Evolutionary conservation across 2,329 filamentous ascomycete genomes (phyloP), one percentile per base, ranked within the genome.

Genomic region (Chaetoscypha palmicola): DNA sequence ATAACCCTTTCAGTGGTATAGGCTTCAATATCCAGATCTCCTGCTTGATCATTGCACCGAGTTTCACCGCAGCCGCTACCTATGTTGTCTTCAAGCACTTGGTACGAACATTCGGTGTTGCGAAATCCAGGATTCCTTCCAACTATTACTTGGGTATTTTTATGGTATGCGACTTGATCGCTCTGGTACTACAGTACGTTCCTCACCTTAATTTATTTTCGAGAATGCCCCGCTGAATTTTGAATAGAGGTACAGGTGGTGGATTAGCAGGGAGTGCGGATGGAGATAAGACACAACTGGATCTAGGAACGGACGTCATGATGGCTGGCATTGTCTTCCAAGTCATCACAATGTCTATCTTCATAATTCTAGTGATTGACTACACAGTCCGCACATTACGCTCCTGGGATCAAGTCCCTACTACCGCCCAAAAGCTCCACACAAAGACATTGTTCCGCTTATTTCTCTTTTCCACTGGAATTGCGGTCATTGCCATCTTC

Each of bases 31-130:
- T 74, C 33, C 74, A 81, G 52, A 75, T 74, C 22, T 48, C 45
- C 28, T 57, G 52, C 37, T 31, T 57, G 1, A 53, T 52, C 17
- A 47, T 57, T 35, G 37, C 50, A 2, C 55, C 57, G 5, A 76
- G 76, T 23, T 70, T 81, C 47, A 66, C 79, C 60, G 78, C 76
- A 63, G 74, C 77, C 47, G 71, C 42, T 56, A 72, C 81, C 60
- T 82, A 82, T 65, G 68, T 82, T 20, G 79, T 74, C 3, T 71
- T 82, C 47, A 48, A 51, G 26, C 46, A 51, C 28, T 28, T 58
- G 20, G 44, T 54, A 16, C 39, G 47, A 8, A 41, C 45, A 7
- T 56, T 56, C 19, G 52, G 52, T 8, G 22, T 22, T 12, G 48
- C 45, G 21, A 45, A 38, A 12, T 42, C 43, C 16, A 42, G 37